Percentiles rank a stretch among this genome's conserved stretches.
Conservation (phyloP, 78 protist genomes). For the Anaeramoeba flamelloides region DNA sequence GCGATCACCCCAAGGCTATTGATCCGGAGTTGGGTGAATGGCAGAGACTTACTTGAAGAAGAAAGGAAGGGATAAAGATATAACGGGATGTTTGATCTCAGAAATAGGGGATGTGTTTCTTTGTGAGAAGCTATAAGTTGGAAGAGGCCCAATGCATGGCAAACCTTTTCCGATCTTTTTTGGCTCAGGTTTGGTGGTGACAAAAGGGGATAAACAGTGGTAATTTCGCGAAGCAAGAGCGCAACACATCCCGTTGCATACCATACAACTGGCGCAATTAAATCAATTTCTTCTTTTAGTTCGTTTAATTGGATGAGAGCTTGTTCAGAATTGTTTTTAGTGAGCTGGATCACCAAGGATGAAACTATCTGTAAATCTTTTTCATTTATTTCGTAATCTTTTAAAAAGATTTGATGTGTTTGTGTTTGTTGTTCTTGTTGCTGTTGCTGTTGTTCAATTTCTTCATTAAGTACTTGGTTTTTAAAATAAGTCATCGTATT, state of each 20-base stretch:
- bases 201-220: constrained; percentile 82
- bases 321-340: too few relatives aligned
- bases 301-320: too few relatives aligned
- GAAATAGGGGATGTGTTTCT: constrained; percentile 85
- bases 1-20: constrained; percentile 97
- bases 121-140: constrained; percentile 94
- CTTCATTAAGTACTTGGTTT: too few relatives aligned
- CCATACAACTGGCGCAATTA: constrained; percentile 94
- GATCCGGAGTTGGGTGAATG: constrained; percentile 92
- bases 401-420: too few relatives aligned
- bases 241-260: constrained; percentile 79
- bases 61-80: constrained; percentile 93
- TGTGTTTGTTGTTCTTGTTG: too few relatives aligned
- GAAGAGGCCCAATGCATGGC: constrained; percentile 93
- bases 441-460: too few relatives aligned
- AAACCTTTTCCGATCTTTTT: constrained; percentile 31
- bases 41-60: constrained; percentile 65
- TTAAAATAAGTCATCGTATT: too few relatives aligned
- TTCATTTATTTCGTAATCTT: too few relatives aligned
- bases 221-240: constrained; percentile 82
- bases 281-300: too few relatives aligned
- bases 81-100: constrained; percentile 87
- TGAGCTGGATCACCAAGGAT: too few relatives aligned
- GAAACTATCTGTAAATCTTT: too few relatives aligned
- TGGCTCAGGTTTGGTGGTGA: constrained; percentile 79